Evolutionary conservation across 371 early-diverging fungal genomes (phyloP).

Genomic region (Thermomucor indicae-seudaticae): DNA sequence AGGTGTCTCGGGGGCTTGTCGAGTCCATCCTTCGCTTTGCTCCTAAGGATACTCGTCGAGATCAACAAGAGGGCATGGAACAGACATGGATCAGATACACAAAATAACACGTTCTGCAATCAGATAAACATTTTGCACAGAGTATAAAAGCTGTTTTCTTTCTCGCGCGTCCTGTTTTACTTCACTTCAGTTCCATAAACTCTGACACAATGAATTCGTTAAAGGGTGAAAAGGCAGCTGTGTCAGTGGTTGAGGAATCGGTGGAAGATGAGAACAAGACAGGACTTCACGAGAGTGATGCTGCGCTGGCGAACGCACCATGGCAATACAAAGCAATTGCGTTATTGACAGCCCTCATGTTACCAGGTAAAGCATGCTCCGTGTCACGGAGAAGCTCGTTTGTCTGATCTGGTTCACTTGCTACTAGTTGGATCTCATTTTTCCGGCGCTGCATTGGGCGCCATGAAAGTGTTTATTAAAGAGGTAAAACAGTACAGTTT

Average conservation of each 20-base stretch:
- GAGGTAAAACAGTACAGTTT: too few species aligned
- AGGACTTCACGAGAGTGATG: constrained; percentile 22
- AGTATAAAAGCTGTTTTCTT: too few species aligned
- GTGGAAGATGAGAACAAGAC: neutral
- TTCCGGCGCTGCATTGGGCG: constrained; percentile 18
- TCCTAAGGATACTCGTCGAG: too few species aligned
- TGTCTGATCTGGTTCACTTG: neutral
- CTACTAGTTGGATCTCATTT: constrained; percentile 17
- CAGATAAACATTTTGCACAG: too few species aligned
- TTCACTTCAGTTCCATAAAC: too few species aligned
- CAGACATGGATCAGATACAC: too few species aligned
- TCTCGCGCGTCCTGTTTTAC: too few species aligned
- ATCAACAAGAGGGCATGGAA: too few species aligned
- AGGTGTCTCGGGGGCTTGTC: too few species aligned
- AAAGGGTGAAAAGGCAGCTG: neutral
- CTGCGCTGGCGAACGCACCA: constrained; percentile 33
- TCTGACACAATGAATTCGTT: neutral
- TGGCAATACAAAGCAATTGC: constrained; percentile 39
- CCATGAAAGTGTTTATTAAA: constrained; percentile 33
- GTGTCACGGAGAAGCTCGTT: neutral
- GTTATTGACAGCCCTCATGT: constrained; percentile 29
- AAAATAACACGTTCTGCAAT: too few species aligned
- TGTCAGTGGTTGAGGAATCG: neutral
- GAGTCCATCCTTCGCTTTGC: too few species aligned
- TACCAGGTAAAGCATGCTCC: constrained; percentile 25